Percentiles rank a stretch among this genome's conserved stretches.
Evolutionary conservation across 768 basidiomycete species (phyloP).

Genomic region (Mycena venus): DNA sequence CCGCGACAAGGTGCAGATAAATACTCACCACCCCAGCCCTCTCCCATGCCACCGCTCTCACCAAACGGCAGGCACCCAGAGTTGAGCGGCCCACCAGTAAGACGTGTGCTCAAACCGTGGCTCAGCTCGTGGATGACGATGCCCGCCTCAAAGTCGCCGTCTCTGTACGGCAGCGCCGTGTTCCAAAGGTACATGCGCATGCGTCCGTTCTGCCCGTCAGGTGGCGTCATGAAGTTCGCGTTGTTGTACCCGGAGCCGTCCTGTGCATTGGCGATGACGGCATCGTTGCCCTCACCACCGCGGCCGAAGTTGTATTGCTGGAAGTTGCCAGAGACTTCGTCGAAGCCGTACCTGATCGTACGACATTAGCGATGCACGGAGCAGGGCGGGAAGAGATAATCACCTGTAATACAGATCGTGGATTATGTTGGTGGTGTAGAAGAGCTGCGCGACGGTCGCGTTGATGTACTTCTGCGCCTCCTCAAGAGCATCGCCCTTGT

Average conservation of each 20-base stretch:
- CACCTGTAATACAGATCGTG: constrained; percentile 89
- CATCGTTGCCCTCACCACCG: constrained; percentile 90
- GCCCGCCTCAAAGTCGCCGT: constrained; percentile 96
- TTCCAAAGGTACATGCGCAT: constrained; percentile 99
- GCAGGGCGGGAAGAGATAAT: constrained; percentile 16
- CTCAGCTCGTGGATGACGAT: constrained; percentile 94
- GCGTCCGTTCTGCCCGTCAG: constrained; percentile 88
- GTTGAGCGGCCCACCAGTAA: constrained; percentile 94
- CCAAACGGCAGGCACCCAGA: constrained; percentile 97
- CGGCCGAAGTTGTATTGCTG: constrained; percentile 97
- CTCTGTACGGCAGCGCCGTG: constrained; percentile 89
- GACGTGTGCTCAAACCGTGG: constrained; percentile 93
- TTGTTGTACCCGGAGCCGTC: constrained; percentile 95
- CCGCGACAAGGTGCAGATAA: neutral
- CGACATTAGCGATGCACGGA: neutral
- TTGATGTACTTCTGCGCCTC: constrained; percentile 91
- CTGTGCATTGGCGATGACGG: constrained; percentile 94
- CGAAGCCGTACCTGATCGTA: constrained; percentile 84
- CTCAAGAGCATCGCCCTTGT: constrained; percentile 67
- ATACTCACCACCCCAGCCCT: constrained; percentile 88
- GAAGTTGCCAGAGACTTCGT: constrained; percentile 94
- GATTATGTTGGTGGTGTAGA: constrained; percentile 86
- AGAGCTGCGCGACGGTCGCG: constrained; percentile 87
- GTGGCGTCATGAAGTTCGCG: constrained; percentile 91
- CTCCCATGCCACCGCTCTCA: constrained; percentile 97